These are phyloP conservation scores for Parathielavia appendiculata DNA, from an alignment of 495 filamentous ascomycete species.

Conservation along the genomic window DNA sequence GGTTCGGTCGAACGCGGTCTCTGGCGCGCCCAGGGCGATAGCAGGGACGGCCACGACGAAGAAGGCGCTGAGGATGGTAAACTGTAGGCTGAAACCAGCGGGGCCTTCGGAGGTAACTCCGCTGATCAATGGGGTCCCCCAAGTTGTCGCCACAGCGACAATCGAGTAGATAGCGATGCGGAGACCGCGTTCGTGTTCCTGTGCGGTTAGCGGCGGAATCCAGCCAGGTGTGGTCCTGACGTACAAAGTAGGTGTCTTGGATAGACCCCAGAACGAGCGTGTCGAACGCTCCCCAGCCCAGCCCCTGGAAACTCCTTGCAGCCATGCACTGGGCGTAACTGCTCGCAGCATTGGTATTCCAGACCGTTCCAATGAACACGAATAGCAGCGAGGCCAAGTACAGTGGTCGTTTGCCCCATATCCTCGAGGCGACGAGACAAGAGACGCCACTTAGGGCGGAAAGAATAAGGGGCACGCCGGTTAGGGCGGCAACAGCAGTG, in stretches of 20 bases:
- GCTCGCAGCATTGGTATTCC: constrained; percentile 43
- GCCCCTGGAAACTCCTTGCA: constrained; percentile 45
- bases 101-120: constrained; percentile 38
- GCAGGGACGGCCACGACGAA: constrained; percentile 42
- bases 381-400: constrained; percentile 39
- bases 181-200: constrained; percentile 46
- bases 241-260: constrained; percentile 50
- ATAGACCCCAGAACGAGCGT: constrained; percentile 43
- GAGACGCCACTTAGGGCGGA: constrained; percentile 41
- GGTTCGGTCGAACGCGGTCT: constrained; percentile 44
- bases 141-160: constrained; percentile 41
- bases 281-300: constrained; percentile 53
- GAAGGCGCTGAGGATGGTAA: constrained; percentile 44
- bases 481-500: constrained; percentile 41
- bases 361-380: constrained; percentile 43
- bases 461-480: constrained; percentile 45
- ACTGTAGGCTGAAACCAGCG: constrained; percentile 40
- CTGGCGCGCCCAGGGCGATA: constrained; percentile 43
- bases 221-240: constrained; percentile 13
- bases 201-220: constrained; percentile 8
- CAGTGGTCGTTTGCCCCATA: constrained; percentile 46
- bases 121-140: constrained; percentile 47
- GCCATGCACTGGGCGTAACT: constrained; percentile 45
- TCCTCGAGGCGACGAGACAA: constrained; percentile 36
- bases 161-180: constrained; percentile 38